Evolutionary conservation across 148 eudicot genomes (phyloP).

Genomic region (Rhododendron mucronatum): DNA sequence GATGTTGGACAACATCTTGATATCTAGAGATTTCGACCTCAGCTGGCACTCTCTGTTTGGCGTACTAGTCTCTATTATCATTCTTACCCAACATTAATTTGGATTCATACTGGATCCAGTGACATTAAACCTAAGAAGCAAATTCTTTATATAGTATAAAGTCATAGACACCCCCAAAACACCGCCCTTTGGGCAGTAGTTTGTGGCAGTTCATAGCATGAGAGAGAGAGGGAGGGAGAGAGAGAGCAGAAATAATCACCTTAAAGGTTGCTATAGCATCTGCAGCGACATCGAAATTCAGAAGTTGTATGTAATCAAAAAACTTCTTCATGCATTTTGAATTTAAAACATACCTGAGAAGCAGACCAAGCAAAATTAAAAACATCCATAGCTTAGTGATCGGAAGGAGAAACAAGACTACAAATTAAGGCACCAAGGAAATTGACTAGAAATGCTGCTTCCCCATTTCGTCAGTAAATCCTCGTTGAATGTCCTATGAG

Average conservation of each 20-base stretch:
- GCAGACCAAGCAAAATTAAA: constrained; percentile 3
- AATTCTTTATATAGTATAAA: neutral
- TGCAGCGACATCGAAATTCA: constrained; percentile 94
- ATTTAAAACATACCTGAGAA: constrained; percentile 73
- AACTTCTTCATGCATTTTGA: constrained; percentile 87
- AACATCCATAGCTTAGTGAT: neutral
- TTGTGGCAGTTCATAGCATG: neutral
- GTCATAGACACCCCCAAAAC: neutral
- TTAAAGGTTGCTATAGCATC: constrained; percentile 97
- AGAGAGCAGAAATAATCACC: constrained; percentile 29
- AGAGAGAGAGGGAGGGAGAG: neutral
- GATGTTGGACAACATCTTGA: neutral
- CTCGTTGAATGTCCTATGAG: neutral
- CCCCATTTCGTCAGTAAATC: neutral
- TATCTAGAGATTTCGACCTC: neutral
- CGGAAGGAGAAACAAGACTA: neutral
- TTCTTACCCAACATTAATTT: neutral
- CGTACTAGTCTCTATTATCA: neutral
- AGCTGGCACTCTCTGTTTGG: neutral
- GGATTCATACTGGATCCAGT: neutral
- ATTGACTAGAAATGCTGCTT: neutral
- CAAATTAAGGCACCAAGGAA: neutral
- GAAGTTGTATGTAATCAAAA: constrained; percentile 81
- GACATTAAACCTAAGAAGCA: neutral
- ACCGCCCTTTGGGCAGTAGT: neutral